Evolutionary conservation across 768 basidiomycete genomes (phyloP), one percentile per base, ranked within the genome.

Genomic region (Tricholomella constricta): DNA sequence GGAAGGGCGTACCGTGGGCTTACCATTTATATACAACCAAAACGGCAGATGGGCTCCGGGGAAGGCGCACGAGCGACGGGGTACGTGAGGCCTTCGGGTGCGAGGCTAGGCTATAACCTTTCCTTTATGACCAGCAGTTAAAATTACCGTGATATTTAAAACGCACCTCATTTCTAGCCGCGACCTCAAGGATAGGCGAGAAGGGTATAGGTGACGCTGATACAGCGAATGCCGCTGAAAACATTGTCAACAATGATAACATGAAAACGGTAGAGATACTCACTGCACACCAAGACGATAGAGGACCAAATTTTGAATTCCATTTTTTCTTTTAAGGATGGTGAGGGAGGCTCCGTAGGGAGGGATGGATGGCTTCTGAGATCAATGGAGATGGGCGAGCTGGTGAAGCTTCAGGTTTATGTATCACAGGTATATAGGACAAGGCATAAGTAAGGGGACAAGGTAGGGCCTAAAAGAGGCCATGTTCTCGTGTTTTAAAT

Each of bases 101-200:
- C 26, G 20, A 23, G 22, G 14, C 31, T 36, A 4, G 14, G 15
- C 47, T 29, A 32, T 26, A 14, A 34, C 5, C n/a, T n/a, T n/a
- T n/a, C n/a, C n/a, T n/a, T n/a, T n/a, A n/a, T n/a, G n/a, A n/a
- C n/a, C n/a, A n/a, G n/a, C n/a, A n/a, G n/a, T n/a, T n/a, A n/a
- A n/a, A n/a, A n/a, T n/a, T n/a, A n/a, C n/a, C n/a, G n/a, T n/a
- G n/a, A n/a, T n/a, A n/a, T n/a, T n/a, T 15, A n/a, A 32, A 12
- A 32, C 46, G 15, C 38, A 56, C 58, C 31, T 52, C 51, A 41
- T 31, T 42, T 22, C 58, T 53, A 27, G 58, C 58, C 38, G 53
- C 58, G 26, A 62, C 58, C 32, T 62, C 61, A 31, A 59, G 55
- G 17, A 58, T 53, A 34, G 56, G 58, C 9, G 56, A 31, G 23